phyloP scores from a whole-genome alignment of 1,284 basidiomycete genomes.

The Pascua guehoae region DNA sequence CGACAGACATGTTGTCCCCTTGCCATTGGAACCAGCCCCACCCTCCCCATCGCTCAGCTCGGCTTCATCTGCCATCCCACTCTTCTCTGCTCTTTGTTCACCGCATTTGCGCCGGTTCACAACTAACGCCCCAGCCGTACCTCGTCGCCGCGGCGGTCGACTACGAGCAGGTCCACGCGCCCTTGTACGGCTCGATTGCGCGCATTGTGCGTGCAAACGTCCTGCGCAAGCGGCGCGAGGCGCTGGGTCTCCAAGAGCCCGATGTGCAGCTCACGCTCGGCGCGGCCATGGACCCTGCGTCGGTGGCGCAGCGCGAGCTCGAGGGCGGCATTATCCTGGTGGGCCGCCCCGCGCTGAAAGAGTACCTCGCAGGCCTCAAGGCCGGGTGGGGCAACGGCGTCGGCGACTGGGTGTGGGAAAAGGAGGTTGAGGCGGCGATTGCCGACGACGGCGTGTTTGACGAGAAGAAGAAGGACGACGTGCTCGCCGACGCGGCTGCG shows the following conservation, averaged over 20 bases:
- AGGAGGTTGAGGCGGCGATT: conserved; percentile 65
- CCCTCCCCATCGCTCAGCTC: not conserved
- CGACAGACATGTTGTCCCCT: not conserved
- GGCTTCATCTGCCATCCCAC: not conserved
- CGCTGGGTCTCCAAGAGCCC: conserved; percentile 62
- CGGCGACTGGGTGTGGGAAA: conserved; percentile 68
- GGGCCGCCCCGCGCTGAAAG: conserved; percentile 90
- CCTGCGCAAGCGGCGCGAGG: conserved; percentile 51
- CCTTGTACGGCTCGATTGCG: conserved; percentile 76
- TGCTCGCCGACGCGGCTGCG: conserved; percentile 14
- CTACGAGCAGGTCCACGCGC: conserved; percentile 78
- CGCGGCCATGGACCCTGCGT: conserved; percentile 5
- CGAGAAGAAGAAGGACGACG: conserved; percentile 50
- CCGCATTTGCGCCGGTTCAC: not conserved
- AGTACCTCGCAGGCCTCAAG: conserved; percentile 82
- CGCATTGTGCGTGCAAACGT: conserved; percentile 54
- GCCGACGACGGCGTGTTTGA: conserved; percentile 74
- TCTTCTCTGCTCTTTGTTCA: not conserved
- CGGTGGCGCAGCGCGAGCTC: conserved; percentile 63
- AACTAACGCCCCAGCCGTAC: conserved; percentile 63
- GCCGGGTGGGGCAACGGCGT: conserved; percentile 79
- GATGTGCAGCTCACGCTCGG: conserved; percentile 21
- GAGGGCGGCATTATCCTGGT: conserved; percentile 80
- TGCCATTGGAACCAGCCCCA: no score
- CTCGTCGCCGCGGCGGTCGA: conserved; percentile 91